Evolutionary conservation across 202 grass and related monocot genomes (phyloP).

Genomic region (Schoenoplectus triqueter): DNA sequence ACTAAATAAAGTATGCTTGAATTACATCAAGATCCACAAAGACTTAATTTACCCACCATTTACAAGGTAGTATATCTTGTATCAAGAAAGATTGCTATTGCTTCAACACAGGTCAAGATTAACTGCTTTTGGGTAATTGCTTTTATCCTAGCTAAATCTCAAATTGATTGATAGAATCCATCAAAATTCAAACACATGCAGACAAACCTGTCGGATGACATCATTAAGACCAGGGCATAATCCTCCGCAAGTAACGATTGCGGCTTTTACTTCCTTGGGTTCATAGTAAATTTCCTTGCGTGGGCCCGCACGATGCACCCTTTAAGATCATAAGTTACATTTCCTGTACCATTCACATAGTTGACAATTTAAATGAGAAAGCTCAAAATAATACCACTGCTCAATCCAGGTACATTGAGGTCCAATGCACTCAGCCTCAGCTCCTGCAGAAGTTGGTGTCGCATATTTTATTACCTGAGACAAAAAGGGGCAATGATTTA

Average conservation of each 20-base stretch:
- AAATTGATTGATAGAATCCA: background rate
- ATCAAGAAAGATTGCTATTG: background rate
- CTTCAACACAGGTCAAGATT: background rate
- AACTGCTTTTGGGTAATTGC: conserved; percentile 14
- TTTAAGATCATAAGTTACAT: conserved; percentile 46
- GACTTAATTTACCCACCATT: conserved; percentile 6
- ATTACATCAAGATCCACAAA: conserved; percentile 1
- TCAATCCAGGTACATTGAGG: conserved; percentile 92
- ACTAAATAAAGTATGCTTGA: conserved; percentile 24
- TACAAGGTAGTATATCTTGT: conserved; percentile 7
- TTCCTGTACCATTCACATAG: conserved; percentile 4
- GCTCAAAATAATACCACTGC: conserved; percentile 72
- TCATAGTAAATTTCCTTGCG: conserved; percentile 93
- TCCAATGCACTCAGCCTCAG: conserved; percentile 81
- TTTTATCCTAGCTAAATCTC: conserved; percentile 8
- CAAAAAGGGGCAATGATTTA: conserved; percentile 38
- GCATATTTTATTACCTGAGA: conserved; percentile 84
- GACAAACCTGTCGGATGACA: conserved; percentile 88
- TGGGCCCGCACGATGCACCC: conserved; percentile 91
- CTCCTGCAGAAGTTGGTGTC: conserved; percentile 83
- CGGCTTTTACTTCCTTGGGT: conserved; percentile 92
- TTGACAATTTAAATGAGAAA: conserved; percentile 34
- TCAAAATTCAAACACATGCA: background rate
- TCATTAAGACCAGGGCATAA: conserved; percentile 96
- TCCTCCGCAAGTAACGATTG: conserved; percentile 94